phyloP scores from a whole-genome alignment of 192 early-diverging fungal genomes.

The Diversispora epigaea region DNA sequence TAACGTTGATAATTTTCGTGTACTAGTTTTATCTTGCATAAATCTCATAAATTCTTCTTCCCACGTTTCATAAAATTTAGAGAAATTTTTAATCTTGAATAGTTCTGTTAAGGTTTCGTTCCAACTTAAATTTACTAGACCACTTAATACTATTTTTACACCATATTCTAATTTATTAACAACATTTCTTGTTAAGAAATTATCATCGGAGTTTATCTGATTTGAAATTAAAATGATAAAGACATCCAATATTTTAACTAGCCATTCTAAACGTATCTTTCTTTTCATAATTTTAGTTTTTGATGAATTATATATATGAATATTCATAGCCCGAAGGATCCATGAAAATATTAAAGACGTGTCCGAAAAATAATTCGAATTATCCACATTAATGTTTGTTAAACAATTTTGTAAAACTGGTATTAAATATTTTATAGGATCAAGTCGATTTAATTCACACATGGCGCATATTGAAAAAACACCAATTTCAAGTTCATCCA shows the following conservation, averaged over 20 bases:
- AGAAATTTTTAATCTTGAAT: background rate
- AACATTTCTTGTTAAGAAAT: background rate
- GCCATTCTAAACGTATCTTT: slow-evolving; percentile 38
- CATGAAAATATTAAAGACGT: slow-evolving; percentile 38
- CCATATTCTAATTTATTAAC: slow-evolving; percentile 29
- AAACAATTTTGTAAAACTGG: slow-evolving; percentile 19
- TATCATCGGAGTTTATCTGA: slow-evolving; percentile 10
- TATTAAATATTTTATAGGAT: background rate
- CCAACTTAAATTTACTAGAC: slow-evolving; percentile 38
- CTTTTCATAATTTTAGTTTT: slow-evolving; percentile 19
- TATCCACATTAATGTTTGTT: background rate
- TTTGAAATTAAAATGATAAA: slow-evolving; percentile 41
- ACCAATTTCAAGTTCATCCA: background rate
- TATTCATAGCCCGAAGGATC: slow-evolving; percentile 38
- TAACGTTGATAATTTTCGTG: background rate
- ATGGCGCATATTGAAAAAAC: slow-evolving; percentile 1
- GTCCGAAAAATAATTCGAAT: background rate
- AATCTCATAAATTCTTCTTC: slow-evolving; percentile 6
- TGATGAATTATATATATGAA: background rate
- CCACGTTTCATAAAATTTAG: background rate
- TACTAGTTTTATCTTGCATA: slow-evolving; percentile 1
- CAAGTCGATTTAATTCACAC: background rate
- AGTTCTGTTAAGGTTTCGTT: slow-evolving; percentile 10
- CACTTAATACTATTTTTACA: slow-evolving; percentile 33
- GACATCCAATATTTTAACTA: slow-evolving; percentile 50